Conservation (phyloP, 768 basidiomycete genomes). For the Collybia sordida region DNA sequence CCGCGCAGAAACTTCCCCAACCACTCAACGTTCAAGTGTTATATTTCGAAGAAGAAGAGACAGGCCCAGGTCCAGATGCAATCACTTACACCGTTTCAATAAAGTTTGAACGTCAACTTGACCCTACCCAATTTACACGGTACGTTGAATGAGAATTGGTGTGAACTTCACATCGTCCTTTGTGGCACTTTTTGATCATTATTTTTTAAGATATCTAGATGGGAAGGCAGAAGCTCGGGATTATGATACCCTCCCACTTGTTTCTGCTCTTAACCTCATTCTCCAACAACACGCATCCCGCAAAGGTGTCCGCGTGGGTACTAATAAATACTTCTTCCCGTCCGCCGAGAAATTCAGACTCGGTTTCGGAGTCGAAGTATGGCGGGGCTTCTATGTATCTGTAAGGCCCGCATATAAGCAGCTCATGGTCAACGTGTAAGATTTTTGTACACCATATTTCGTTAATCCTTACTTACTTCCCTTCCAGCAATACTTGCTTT, state of each 20-base stretch:
- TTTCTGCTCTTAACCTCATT: slow-evolving; percentile 60
- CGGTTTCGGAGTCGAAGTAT: slow-evolving; percentile 33
- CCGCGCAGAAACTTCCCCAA: slow-evolving; percentile 42
- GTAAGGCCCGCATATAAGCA: slow-evolving; percentile 47
- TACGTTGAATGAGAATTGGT: no score
- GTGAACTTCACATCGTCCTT: slow-evolving; percentile 5
- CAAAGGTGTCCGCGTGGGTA: slow-evolving; percentile 49
- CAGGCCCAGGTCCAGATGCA: slow-evolving; percentile 30
- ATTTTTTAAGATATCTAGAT: slow-evolving; percentile 42
- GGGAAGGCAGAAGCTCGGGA: slow-evolving; percentile 42
- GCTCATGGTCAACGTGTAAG: slow-evolving; percentile 54
- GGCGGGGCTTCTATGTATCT: slow-evolving; percentile 49
- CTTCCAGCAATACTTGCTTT: slow-evolving; percentile 50
- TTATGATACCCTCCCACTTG: slow-evolving; percentile 47
- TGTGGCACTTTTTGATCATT: background rate
- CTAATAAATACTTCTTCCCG: slow-evolving; percentile 57
- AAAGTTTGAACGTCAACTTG: slow-evolving; percentile 38
- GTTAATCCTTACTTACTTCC: background rate
- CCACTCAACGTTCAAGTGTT: slow-evolving; percentile 39
- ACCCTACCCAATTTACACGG: slow-evolving; percentile 30
- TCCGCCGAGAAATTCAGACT: slow-evolving; percentile 21
- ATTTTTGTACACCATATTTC: slow-evolving; percentile 1
- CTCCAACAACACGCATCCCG: slow-evolving; percentile 47
- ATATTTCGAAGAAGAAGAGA: slow-evolving; percentile 41
- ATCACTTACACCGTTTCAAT: slow-evolving; percentile 42